phyloP scores from a whole-genome alignment of 257 asterid genomes.

The Buddleja alternifolia region DNA sequence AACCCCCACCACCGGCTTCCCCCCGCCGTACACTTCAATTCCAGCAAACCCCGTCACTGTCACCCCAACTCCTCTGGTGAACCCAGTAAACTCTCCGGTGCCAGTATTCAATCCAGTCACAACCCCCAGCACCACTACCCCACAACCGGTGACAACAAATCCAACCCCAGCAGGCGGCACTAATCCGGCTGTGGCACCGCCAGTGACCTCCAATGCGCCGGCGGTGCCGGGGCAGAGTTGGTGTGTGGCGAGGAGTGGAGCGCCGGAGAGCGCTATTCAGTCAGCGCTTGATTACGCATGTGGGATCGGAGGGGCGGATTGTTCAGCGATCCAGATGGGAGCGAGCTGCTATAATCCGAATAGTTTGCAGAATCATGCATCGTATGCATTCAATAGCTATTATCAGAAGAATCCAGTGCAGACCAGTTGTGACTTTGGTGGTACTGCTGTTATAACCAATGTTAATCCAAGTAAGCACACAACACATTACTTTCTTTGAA shows the following conservation, averaged over 20 bases:
- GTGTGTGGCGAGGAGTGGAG: conserved; percentile 84
- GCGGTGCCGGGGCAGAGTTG: conserved; percentile 71
- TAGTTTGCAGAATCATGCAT: conserved; percentile 72
- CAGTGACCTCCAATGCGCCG: conserved; percentile 45
- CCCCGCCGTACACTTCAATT: too few species aligned
- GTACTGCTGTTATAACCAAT: conserved; percentile 66
- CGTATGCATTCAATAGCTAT: conserved; percentile 85
- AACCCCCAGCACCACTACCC: conserved; percentile 40
- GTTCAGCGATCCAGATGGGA: conserved; percentile 72
- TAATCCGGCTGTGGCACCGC: conserved; percentile 45
- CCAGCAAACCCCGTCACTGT: conserved; percentile 43
- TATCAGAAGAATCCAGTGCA: conserved; percentile 75
- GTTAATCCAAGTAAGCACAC: conserved; percentile 73
- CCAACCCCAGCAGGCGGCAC: conserved; percentile 37
- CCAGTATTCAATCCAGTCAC: conserved; percentile 58
- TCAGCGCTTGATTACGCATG: conserved; percentile 89
- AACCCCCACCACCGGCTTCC: conserved; percentile 42
- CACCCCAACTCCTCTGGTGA: conserved; percentile 27
- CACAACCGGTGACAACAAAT: conserved; percentile 44
- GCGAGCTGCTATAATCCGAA: conserved; percentile 72
- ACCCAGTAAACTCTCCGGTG: conserved; percentile 32
- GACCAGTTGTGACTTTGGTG: conserved; percentile 91
- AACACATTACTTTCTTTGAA: too few species aligned
- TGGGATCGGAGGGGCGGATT: conserved; percentile 88
- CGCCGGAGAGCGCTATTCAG: conserved; percentile 52